These are phyloP conservation scores for Limonium bicolor DNA, from an alignment of 148 eudicot species.

Conservation along the genomic window DNA sequence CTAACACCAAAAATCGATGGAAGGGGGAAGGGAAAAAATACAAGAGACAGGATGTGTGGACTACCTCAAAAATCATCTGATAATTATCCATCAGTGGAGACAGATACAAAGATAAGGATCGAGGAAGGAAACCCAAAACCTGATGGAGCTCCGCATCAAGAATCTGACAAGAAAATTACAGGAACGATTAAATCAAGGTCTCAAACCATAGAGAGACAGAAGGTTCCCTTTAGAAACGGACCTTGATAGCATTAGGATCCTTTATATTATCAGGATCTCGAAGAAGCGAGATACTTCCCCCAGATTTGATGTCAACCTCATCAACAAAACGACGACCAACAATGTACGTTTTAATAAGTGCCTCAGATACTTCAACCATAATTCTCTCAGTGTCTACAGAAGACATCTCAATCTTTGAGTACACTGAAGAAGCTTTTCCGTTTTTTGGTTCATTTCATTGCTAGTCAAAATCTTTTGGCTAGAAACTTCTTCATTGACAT, in stretches of 20 bases:
- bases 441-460: no score
- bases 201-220: neutral
- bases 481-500: no score
- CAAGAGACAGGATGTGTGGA: no score
- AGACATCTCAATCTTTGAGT: slow-evolving; percentile 12
- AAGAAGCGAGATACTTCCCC: slow-evolving; percentile 28
- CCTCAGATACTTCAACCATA: slow-evolving; percentile 17
- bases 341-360: slow-evolving; percentile 48
- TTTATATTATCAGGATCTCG: slow-evolving; percentile 59
- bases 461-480: no score
- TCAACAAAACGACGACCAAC: slow-evolving; percentile 68
- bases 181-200: slow-evolving; percentile 5
- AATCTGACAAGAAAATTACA: slow-evolving; percentile 36
- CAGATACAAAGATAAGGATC: slow-evolving; percentile 53
- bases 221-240: slow-evolving; percentile 5
- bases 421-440: slow-evolving; percentile 4
- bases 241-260: slow-evolving; percentile 89
- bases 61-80: slow-evolving; percentile 48
- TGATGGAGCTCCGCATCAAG: slow-evolving; percentile 29
- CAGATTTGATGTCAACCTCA: slow-evolving; percentile 28
- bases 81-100: slow-evolving; percentile 71
- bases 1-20: no score
- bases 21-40: neutral
- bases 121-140: slow-evolving; percentile 62
- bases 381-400: slow-evolving; percentile 12